Percentiles rank a stretch among this genome's conserved stretches.
phyloP scores from a whole-genome alignment of 768 basidiomycete genomes.

The Kwoniella sp. region DNA sequence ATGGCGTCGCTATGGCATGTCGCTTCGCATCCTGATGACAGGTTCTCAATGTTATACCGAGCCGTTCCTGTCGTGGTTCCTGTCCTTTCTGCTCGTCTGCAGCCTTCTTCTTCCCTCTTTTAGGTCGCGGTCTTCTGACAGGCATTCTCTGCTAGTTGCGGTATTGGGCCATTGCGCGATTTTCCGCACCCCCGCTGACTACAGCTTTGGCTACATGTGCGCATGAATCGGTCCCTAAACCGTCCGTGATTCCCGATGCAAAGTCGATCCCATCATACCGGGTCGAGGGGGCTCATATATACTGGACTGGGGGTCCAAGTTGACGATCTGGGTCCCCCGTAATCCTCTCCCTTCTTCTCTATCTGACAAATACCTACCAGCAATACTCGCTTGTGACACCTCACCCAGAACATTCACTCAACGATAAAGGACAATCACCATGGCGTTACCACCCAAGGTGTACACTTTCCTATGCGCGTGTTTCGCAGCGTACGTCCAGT shows the following conservation, averaged over 20 bases:
- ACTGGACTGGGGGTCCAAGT: background rate
- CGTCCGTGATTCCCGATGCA: background rate
- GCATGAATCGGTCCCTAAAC: background rate
- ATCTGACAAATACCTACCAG: background rate
- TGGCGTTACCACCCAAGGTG: slow-evolving; percentile 32
- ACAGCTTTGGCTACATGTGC: background rate
- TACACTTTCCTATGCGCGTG: slow-evolving; percentile 48
- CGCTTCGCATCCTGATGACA: background rate
- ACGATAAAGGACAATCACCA: slow-evolving; percentile 12
- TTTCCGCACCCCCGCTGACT: no score
- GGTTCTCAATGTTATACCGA: background rate
- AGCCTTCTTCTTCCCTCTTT: background rate
- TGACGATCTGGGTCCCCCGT: slow-evolving; percentile 4
- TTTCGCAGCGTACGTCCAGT: slow-evolving; percentile 43
- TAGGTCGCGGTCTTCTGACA: background rate
- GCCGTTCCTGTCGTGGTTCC: background rate
- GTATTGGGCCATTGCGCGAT: background rate
- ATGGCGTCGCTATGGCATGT: no score
- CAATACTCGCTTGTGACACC: background rate
- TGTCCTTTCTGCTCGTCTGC: background rate
- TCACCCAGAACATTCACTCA: background rate
- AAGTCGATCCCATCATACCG: background rate
- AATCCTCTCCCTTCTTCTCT: background rate
- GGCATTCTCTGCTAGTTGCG: background rate
- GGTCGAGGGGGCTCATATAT: background rate